Base-by-base conservation (phyloP, 306 rosid genomes). In the Cucumis cinereus region DNA sequence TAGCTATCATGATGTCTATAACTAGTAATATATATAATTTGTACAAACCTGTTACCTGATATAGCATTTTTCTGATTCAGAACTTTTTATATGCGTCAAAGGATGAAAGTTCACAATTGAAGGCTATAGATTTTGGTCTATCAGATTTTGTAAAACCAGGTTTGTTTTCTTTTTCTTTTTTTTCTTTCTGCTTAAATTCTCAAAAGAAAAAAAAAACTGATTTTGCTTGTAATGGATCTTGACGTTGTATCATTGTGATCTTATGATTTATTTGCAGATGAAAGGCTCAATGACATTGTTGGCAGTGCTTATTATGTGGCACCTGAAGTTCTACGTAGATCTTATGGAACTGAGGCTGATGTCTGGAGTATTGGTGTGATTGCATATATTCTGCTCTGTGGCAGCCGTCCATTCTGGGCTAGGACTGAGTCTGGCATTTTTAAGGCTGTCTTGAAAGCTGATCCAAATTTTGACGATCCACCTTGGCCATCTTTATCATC, bases 271-370 rank as follows among this genome's bases (percentile, higher is more conserved):
- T 82, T 90, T 79, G 73, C 92, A 93, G 98, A 93, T 82, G 97
- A 90, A 77, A 89, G 90, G 85, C 97, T 93, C 57, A 91, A 91
- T 30, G 98, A 93, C 79, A 91, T 91, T 68, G 98, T 91, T 82
- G 98, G 98, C 76, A 93, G 98, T 58, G 98, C 98, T n/a, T 93
- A 93, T 84, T 93, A 93, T 77, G 97, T 93, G 20, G 97, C 98
- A 78, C 98, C 98, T 0, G 98, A 93, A 87, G 98, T 93, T 81
- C 84, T 93, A 53, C 98, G 89, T 73, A 87, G 97, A 82, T 85
- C 97, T 66, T 93, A 91, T 83, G 85, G 85, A 50, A 88, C 98
- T 30, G 98, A 91, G 80, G 98, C 98, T 43, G 98, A 93, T 52
- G 84, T 88, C 38, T 93, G 98, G 98, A 93, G 98, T 70, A 82